Evolutionary conservation across 2,329 filamentous ascomycete species (phyloP).

Genomic region (Cytospora chrysosperma): DNA sequence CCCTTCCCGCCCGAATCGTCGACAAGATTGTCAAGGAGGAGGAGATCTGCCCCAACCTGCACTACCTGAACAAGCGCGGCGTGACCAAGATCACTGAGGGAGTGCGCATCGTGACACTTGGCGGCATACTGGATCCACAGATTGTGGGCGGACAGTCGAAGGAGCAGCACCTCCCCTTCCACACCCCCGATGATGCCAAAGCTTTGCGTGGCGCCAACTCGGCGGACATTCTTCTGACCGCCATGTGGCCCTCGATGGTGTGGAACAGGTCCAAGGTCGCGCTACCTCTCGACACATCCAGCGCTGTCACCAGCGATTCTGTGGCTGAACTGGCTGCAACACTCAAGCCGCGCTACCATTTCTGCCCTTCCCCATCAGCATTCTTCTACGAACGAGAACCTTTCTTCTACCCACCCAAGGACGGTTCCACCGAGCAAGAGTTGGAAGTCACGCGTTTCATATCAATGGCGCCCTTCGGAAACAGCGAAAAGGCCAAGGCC

Average conservation of each 20-base stretch:
- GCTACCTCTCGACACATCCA: slow-evolving; percentile 51
- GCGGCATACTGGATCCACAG: slow-evolving; percentile 66
- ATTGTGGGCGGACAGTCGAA: slow-evolving; percentile 63
- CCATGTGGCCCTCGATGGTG: slow-evolving; percentile 78
- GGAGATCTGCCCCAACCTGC: slow-evolving; percentile 84
- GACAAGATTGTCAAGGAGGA: slow-evolving; percentile 72
- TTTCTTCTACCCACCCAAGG: slow-evolving; percentile 67
- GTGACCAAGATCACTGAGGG: slow-evolving; percentile 88
- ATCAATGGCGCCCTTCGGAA: slow-evolving; percentile 77
- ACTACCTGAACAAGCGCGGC: slow-evolving; percentile 83
- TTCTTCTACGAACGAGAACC: slow-evolving; percentile 90
- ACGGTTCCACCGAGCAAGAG: slow-evolving; percentile 34
- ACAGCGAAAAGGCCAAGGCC: slow-evolving; percentile 73
- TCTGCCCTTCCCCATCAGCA: slow-evolving; percentile 63
- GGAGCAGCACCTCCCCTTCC: slow-evolving; percentile 74
- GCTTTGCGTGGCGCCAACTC: slow-evolving; percentile 71
- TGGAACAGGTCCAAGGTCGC: slow-evolving; percentile 65
- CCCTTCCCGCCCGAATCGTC: slow-evolving; percentile 69
- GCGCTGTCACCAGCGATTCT: slow-evolving; percentile 58
- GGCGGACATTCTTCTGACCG: slow-evolving; percentile 84
- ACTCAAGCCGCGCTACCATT: slow-evolving; percentile 89
- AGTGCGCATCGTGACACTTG: slow-evolving; percentile 81
- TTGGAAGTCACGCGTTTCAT: slow-evolving; percentile 80
- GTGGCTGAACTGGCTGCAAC: slow-evolving; percentile 75
- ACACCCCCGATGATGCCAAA: slow-evolving; percentile 75